A percentile compares a stretch with the other conserved stretches of the same genome.
These are phyloP conservation scores for Penicillium canariense DNA, from an alignment of 495 filamentous ascomycete species.

Conservation along the genomic window DNA sequence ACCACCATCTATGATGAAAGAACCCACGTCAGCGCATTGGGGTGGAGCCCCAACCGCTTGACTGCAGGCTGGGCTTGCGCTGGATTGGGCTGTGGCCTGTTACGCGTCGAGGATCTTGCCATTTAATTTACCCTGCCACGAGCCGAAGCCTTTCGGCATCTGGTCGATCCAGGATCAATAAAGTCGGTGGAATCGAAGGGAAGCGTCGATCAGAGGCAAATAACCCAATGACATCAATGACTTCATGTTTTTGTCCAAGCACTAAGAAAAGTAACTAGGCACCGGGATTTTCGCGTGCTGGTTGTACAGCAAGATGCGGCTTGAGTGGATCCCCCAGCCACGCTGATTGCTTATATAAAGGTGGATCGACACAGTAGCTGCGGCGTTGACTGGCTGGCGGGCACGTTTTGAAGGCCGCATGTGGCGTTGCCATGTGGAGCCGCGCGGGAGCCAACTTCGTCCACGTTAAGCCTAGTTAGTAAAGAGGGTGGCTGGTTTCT, in stretches of 20 bases:
- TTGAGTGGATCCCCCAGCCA: conserved; percentile 28
- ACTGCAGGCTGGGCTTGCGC: conserved; percentile 66
- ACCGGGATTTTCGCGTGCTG: conserved; percentile 5
- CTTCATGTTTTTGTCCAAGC: not conserved
- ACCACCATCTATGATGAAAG: conserved; percentile 59
- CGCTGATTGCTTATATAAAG: conserved; percentile 10
- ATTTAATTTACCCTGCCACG: conserved; percentile 26
- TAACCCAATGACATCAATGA: conserved; percentile 6
- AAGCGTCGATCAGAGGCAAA: not conserved
- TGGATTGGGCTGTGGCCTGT: conserved; percentile 58
- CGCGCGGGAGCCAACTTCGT: not conserved
- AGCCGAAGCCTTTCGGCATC: conserved; percentile 2
- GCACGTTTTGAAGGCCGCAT: not conserved
- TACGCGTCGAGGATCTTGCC: conserved; percentile 68
- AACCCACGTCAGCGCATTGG: conserved; percentile 52
- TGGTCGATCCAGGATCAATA: conserved; percentile 11
- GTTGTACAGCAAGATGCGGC: conserved; percentile 2
- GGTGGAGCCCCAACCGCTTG: conserved; percentile 65
- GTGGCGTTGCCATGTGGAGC: conserved; percentile 17
- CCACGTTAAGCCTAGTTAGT: too few species aligned
- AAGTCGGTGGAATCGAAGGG: not conserved
- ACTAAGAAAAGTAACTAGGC: conserved; percentile 31
- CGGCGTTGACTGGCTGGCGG: not conserved
- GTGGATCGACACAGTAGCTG: not conserved
- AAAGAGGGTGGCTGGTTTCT: conserved; percentile 18